Base-by-base conservation (phyloP, 2,329 filamentous ascomycete genomes). In the Cercospora brassicicola region DNA sequence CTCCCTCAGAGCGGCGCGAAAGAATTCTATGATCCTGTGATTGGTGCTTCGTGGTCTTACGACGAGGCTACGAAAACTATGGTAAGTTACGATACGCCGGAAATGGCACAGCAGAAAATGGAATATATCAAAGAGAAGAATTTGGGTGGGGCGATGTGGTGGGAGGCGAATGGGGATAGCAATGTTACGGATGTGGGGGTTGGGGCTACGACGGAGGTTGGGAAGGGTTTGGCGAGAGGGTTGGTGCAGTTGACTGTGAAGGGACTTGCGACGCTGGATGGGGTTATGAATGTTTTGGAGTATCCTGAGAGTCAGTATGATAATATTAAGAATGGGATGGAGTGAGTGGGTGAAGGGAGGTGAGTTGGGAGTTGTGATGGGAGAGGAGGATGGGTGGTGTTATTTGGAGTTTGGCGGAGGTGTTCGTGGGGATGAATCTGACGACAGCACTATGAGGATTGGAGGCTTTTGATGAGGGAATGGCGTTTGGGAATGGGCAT, bases 101-200 rank as follows among this genome's bases (percentile, higher is more conserved):
- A 83, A 2, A 87, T 93, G 78, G 90, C 88, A 2, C 82, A 83
- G 72, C 77, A 81, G 72, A 98, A 97, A 83, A 88, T 89, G 1
- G 81, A 86, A 7, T 97, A 89, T 78, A 87, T 97, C 76, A 85
- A 84, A 75, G 78, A 85, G 23, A 82, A 85, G 55, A 84, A 87
- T 0, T 84, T 97, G 0, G 94, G 93, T 1, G 94, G 94, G n/a
- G 92, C 87, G 20, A 97, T 98, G 94, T 98, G 93, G 93, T 96
- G 92, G 92, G 94, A 97, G 82, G 91, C 89, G 74, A 94, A 90
- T 76, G 89, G 87, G 0, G 94, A 97, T 78, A 79, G 79, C 10
- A 69, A 72, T 26, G 39, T 60, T 2, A 82, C 69, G 11, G 55
- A 84, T n/a, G 59, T 36, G 0, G 94, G 91, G 15, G 45, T 48